A percentile compares a stretch with the other conserved stretches of the same genome.
Evolutionary conservation across 306 rosid genomes (phyloP).

Genomic region (Rosa multiflora): DNA sequence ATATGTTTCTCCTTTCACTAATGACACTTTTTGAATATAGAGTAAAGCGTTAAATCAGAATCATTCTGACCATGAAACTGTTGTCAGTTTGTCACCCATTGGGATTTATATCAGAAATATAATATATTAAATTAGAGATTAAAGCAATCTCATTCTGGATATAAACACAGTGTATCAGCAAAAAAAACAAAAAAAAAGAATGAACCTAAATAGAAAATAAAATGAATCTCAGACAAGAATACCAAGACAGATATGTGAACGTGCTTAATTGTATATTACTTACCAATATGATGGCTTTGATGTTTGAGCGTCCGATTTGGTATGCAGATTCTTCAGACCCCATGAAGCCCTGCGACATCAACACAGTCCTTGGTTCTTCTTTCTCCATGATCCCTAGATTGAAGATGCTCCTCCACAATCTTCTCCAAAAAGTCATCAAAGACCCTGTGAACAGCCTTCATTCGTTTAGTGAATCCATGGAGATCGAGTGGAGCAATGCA

Average conservation of each 20-base stretch:
- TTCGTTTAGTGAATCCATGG: constrained; percentile 24
- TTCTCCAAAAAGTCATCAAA: constrained; percentile 26
- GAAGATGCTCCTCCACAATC: constrained; percentile 30
- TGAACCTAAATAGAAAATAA: background rate
- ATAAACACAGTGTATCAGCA: background rate
- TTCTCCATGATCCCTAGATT: constrained; percentile 1
- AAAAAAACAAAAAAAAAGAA: too few relatives aligned
- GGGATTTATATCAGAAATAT: too few relatives aligned
- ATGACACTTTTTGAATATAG: too few relatives aligned
- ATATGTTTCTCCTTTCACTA: background rate
- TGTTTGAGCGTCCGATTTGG: background rate
- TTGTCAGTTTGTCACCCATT: too few relatives aligned
- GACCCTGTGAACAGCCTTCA: constrained; percentile 13
- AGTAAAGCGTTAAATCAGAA: too few relatives aligned
- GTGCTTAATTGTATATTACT: background rate
- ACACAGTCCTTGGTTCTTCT: constrained; percentile 23
- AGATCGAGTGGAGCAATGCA: constrained; percentile 25
- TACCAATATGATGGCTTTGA: background rate
- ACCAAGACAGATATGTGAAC: background rate
- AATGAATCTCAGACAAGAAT: background rate
- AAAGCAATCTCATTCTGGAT: background rate
- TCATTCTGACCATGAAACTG: too few relatives aligned
- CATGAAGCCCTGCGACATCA: constrained; percentile 18
- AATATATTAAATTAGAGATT: background rate
- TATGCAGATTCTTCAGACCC: background rate